Percentiles rank a stretch among this genome's conserved stretches.
phyloP scores from a whole-genome alignment of 2,329 filamentous ascomycete species.

The Huntiella abstrusa region DNA sequence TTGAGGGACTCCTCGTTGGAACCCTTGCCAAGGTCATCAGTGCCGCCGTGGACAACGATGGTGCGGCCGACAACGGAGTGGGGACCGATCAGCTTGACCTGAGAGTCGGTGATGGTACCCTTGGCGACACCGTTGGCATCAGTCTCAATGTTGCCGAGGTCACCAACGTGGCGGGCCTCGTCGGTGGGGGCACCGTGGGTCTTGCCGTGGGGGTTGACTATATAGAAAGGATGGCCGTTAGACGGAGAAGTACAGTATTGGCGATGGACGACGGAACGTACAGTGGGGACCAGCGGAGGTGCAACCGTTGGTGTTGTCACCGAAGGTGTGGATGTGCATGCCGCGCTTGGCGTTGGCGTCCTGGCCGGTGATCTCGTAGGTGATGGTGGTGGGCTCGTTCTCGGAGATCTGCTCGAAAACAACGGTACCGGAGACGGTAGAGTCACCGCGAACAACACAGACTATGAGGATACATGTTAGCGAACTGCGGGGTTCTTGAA shows the following conservation, averaged over 20 bases:
- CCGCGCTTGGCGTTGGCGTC: conserved; percentile 91
- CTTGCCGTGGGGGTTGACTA: conserved; percentile 92
- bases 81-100: conserved; percentile 89
- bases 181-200: conserved; percentile 76
- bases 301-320: conserved; percentile 99
- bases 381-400: conserved; percentile 63
- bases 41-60: conserved; percentile 83
- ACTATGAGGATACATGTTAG: conserved; percentile 33
- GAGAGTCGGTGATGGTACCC: conserved; percentile 60
- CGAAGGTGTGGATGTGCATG: conserved; percentile 97
- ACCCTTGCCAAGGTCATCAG: conserved; percentile 90
- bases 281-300: conserved; percentile 95
- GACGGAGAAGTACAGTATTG: neutral
- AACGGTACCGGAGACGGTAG: conserved; percentile 83
- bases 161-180: conserved; percentile 79
- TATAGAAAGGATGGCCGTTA: neutral
- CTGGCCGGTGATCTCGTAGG: conserved; percentile 82
- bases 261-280: conserved; percentile 27
- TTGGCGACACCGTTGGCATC: conserved; percentile 80
- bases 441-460: conserved; percentile 93
- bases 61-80: conserved; percentile 93
- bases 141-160: conserved; percentile 93
- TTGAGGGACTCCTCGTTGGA: conserved; percentile 89
- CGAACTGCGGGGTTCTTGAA: too few species aligned
- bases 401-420: conserved; percentile 86